phyloP scores from a whole-genome alignment of 331 rosid genomes.

The Stylosanthes scabra region DNA sequence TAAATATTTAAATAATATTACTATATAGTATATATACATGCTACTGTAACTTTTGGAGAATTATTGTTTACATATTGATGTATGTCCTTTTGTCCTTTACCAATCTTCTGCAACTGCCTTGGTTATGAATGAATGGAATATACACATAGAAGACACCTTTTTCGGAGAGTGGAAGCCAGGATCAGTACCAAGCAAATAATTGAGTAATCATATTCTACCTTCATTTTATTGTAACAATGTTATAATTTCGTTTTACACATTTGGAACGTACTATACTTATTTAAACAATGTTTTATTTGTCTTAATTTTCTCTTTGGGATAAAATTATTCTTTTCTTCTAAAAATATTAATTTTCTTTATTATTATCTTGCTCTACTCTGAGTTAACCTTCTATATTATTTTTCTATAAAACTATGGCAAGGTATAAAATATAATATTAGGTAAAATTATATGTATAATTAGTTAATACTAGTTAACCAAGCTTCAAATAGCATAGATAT shows the following conservation, averaged over 20 bases:
- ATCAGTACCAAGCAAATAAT: slow-evolving; percentile 2
- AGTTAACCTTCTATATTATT: too few relatives aligned
- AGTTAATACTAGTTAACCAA: background rate
- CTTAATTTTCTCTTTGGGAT: too few relatives aligned
- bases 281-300: too few relatives aligned
- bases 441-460: too few relatives aligned
- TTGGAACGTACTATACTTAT: too few relatives aligned
- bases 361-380: too few relatives aligned
- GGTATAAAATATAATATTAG: too few relatives aligned
- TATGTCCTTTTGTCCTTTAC: slow-evolving; percentile 12
- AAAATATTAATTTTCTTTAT: too few relatives aligned
- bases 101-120: slow-evolving; percentile 21
- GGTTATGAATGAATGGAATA: background rate
- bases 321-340: too few relatives aligned
- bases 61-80: background rate
- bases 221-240: background rate
- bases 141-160: slow-evolving; percentile 10
- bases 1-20: too few relatives aligned
- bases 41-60: background rate
- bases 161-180: slow-evolving; percentile 1
- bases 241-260: background rate
- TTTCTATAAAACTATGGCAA: too few relatives aligned
- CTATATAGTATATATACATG: too few relatives aligned
- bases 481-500: background rate
- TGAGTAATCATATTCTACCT: slow-evolving; percentile 18